Evolutionary conservation across 192 early-diverging fungal species (phyloP).

Genomic region (Spinellus fusiger): DNA sequence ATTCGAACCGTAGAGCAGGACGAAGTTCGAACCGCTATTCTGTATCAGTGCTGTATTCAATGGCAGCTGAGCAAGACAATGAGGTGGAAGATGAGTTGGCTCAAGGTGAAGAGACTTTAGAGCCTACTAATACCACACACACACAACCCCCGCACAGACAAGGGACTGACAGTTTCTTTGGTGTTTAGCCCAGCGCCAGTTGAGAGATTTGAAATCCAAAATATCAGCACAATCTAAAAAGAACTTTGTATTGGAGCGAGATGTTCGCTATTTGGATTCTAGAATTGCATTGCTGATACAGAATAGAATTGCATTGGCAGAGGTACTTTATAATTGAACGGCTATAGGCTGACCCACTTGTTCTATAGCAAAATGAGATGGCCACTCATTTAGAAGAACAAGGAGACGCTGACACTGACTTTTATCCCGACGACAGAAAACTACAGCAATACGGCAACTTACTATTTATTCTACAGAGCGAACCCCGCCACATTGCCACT

Average conservation of each 20-base stretch:
- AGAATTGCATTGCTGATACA: slow-evolving; percentile 91
- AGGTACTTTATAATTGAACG: slow-evolving; percentile 43
- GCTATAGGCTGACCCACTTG: neutral
- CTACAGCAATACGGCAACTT: slow-evolving; percentile 87
- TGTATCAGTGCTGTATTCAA: slow-evolving; percentile 70
- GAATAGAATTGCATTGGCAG: slow-evolving; percentile 90
- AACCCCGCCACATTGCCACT: slow-evolving; percentile 86
- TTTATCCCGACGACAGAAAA: slow-evolving; percentile 77
- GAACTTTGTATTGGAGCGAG: slow-evolving; percentile 92
- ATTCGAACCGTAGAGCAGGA: slow-evolving; percentile 16
- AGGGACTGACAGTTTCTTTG: slow-evolving; percentile 1
- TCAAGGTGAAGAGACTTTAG: slow-evolving; percentile 50
- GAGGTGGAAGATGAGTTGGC: slow-evolving; percentile 95
- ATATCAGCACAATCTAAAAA: slow-evolving; percentile 96
- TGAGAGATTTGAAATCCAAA: slow-evolving; percentile 82
- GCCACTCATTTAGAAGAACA: slow-evolving; percentile 68
- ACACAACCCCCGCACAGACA: neutral
- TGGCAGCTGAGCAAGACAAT: slow-evolving; percentile 89
- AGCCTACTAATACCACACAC: neutral
- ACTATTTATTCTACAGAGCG: slow-evolving; percentile 86
- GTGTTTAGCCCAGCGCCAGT: slow-evolving; percentile 66
- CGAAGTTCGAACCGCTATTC: slow-evolving; percentile 60
- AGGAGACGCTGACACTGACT: slow-evolving; percentile 24
- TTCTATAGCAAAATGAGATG: slow-evolving; percentile 68
- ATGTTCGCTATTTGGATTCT: slow-evolving; percentile 89